Base-by-base conservation (phyloP, 805 yeast species). In the Kuraishia floccosa region DNA sequence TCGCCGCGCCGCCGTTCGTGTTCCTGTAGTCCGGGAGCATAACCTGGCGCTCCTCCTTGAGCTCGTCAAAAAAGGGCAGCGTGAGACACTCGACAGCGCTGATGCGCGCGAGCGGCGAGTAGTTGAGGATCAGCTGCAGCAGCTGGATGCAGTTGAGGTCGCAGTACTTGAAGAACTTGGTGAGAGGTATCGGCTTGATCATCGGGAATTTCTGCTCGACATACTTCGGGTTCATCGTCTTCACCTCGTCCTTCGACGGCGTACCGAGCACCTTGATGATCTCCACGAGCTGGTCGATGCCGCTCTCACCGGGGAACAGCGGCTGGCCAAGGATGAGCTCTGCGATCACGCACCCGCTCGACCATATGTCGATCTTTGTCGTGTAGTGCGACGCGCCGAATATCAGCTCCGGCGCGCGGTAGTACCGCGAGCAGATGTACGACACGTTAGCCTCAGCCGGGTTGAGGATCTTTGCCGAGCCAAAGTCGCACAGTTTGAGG, bases 261-360 rank as follows among this genome's bases (percentile, higher is more conserved):
- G 98, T 89, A 11, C 98, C 98, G 49, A 91, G 65, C 17, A 89
- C 83, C 58, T 91, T 91, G 53, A 89, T 89, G 44, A 89, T 89
- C 56, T 89, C 98, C 13, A 89, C 97, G 46, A 89, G 69, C 56
- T 91, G 98, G 54, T 91, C 98, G 36, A 91, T 89, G 24, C 98
- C 97, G 37, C 87, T 77, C 52, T 91, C 97, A 27, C 98, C 98
- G 9, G 98, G 98, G 60, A 91, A 91, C 41, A 91, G 63, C 10
- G 98, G 98, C 52, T 86, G 96, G 12, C 98, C 97, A 35, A 91
- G 67, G 39, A 87, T 73, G 46, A 91, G 63, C 58, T 91, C 98
- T 4, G 97, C 97, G 84, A 91, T 86, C 15, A 91, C 98, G 62
- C 98, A 91, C 14, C 95, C 96, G 10, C 94, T 85, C 10, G 95